A percentile compares a stretch with the other conserved stretches of the same genome.
These are phyloP conservation scores for Gnaphalium uliginosum DNA, from an alignment of 129 eudicot genomes.

Conservation along the genomic window DNA sequence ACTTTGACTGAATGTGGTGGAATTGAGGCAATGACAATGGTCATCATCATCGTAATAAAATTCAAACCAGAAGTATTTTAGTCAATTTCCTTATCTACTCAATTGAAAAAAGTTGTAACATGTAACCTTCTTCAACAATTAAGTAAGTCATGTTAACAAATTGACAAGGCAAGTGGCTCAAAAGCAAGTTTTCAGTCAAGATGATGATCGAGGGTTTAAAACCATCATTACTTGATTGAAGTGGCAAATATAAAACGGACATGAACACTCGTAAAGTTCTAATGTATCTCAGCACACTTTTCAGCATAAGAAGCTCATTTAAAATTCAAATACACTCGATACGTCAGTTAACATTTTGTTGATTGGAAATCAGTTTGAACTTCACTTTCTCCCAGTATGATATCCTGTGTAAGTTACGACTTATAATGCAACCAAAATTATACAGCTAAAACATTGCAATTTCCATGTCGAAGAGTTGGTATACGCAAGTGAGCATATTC, in stretches of 20 bases:
- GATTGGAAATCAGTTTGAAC: neutral
- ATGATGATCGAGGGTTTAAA: neutral
- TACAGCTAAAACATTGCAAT: neutral
- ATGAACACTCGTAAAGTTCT: neutral
- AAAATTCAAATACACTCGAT: neutral
- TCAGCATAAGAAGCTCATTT: neutral
- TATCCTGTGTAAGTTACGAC: neutral
- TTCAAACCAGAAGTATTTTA: neutral
- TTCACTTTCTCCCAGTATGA: neutral
- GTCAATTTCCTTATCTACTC: neutral
- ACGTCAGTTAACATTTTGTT: neutral
- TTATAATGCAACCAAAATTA: neutral
- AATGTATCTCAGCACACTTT: neutral
- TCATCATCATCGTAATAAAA: neutral
- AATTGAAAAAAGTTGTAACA: neutral
- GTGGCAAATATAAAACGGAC: neutral
- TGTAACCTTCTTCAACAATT: neutral
- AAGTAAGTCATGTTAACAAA: no score
- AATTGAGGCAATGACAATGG: no score
- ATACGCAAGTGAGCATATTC: neutral
- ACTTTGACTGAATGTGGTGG: no score
- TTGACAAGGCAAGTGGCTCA: neutral
- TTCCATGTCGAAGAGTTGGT: slow-evolving; percentile 3
- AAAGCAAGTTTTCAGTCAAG: neutral
- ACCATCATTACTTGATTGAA: neutral